Percentiles rank a stretch among this genome's conserved stretches.
These are phyloP conservation scores for Aspergillus biplanus DNA, from an alignment of 495 filamentous ascomycete genomes.

Conservation along the genomic window DNA sequence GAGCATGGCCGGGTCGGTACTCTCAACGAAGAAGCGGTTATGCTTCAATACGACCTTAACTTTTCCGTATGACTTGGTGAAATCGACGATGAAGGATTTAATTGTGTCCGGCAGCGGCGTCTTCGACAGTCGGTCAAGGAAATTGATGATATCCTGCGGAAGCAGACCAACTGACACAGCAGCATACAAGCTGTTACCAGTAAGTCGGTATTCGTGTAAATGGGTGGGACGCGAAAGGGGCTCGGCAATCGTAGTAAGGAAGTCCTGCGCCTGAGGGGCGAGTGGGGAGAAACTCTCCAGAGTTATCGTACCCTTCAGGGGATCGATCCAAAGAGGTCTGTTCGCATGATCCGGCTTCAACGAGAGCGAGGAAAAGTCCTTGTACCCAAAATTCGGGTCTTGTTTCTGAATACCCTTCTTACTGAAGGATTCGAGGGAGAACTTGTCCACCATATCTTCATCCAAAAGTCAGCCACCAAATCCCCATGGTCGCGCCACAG, in stretches of 20 bases:
- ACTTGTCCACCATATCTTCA: conserved; percentile 66
- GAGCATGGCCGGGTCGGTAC: conserved; percentile 79
- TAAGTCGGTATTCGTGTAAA: conserved; percentile 92
- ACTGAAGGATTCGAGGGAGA: conserved; percentile 59
- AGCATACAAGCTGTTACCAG: conserved; percentile 89
- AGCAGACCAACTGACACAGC: conserved; percentile 90
- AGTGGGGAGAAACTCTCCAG: conserved; percentile 94
- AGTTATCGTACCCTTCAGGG: conserved; percentile 78
- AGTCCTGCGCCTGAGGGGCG: conserved; percentile 85
- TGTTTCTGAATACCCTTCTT: conserved; percentile 46
- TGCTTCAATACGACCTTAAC: conserved; percentile 94
- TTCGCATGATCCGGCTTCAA: conserved; percentile 88
- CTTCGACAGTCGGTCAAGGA: conserved; percentile 85
- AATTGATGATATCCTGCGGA: conserved; percentile 85
- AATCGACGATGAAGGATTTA: conserved; percentile 75
- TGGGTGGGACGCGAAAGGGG: conserved; percentile 84
- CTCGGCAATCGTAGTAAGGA: conserved; percentile 94
- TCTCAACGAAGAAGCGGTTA: conserved; percentile 93
- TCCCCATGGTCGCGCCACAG: too few species aligned
- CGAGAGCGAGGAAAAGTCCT: conserved; percentile 78
- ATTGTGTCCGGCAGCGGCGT: conserved; percentile 80
- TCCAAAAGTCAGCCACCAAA: conserved; percentile 23
- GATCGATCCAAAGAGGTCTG: conserved; percentile 92
- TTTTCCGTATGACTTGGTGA: conserved; percentile 90
- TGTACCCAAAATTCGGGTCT: conserved; percentile 62